Base-by-base conservation (phyloP, 108 stramenopile species). In the Mayamaea pseudoterrestris region DNA sequence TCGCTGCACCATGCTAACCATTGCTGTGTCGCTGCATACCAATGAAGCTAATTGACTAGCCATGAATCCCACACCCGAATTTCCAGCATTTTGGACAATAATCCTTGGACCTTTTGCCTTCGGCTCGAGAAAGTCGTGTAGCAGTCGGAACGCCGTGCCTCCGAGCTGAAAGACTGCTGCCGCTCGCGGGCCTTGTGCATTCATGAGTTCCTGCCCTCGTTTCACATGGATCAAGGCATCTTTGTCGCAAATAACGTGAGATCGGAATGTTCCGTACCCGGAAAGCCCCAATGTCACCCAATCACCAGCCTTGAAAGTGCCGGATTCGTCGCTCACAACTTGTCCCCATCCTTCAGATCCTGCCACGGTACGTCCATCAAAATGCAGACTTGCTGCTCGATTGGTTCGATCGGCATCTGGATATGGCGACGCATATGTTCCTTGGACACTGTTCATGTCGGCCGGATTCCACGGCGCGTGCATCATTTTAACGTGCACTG, bases 21-120 rank as follows among this genome's bases (percentile, higher is more conserved):
- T 42, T 11, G 25, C 16, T 4, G 40, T 26, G 9, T 40, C 11
- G n/a, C n/a, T n/a, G n/a, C n/a, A n/a, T n/a, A n/a, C n/a, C n/a
- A n/a, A n/a, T n/a, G n/a, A n/a, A 12, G 66, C 56, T 12, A 76
- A 25, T 36, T 76, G 69, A 37, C 61, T 60, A 14, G 58, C 59
- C 63, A 76, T 60, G 5, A 58, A 44, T 5, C 69, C 74, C 0
- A 71, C 74, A 8, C 53, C 69, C 6, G 74, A 70, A 34, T 59
- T 68, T 12, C 69, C 74, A n/a, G 63, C 69, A 61, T 76, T 71
- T 58, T 76, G 74, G 11, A 74, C 13, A 30, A 61, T 18, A n/a
- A n/a, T n/a, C n/a, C n/a, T n/a, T n/a, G n/a, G n/a, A n/a, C n/a
- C n/a, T n/a, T n/a, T n/a, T n/a, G n/a, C n/a, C 3, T 12, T 7